These are phyloP conservation scores for Protomyces inouyei DNA, from an alignment of 1,139 yeast genomes.

Conservation along the genomic window DNA sequence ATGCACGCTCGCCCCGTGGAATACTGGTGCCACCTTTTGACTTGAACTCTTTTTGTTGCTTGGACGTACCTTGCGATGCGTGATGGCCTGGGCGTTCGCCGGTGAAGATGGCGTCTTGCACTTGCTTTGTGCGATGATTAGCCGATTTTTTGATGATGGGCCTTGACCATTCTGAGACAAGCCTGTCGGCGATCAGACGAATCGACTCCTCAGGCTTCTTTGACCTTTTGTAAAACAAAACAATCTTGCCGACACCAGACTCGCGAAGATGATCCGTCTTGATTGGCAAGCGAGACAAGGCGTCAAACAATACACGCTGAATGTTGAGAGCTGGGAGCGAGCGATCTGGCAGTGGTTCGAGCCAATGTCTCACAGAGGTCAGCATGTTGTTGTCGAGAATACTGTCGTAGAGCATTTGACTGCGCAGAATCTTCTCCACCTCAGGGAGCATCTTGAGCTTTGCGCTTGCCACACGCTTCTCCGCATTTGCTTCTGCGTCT, in stretches of 20 bases:
- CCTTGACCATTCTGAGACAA: conserved; percentile 76
- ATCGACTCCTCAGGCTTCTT: conserved; percentile 82
- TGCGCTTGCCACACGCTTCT: conserved; percentile 73
- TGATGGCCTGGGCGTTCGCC: not conserved
- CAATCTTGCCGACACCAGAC: conserved; percentile 87
- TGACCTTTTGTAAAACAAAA: conserved; percentile 88
- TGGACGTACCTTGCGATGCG: not conserved
- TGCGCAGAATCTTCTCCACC: conserved; percentile 68
- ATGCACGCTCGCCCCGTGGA: conserved; percentile 25
- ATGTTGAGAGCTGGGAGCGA: conserved; percentile 95
- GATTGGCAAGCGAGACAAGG: conserved; percentile 75
- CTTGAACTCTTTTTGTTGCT: not conserved
- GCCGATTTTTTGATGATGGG: conserved; percentile 96
- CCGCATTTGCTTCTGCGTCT: conserved; percentile 72
- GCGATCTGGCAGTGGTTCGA: conserved; percentile 97
- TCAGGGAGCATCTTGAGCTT: conserved; percentile 76
- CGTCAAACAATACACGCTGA: conserved; percentile 76
- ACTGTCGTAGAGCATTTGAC: conserved; percentile 65
- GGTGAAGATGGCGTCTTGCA: conserved; percentile 39
- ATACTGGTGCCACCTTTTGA: conserved; percentile 24
- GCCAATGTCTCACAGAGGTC: conserved; percentile 93
- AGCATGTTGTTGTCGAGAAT: conserved; percentile 88
- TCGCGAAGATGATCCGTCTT: conserved; percentile 94
- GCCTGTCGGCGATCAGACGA: conserved; percentile 80
- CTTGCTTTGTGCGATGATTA: conserved; percentile 82